Evolutionary conservation across 305 asterid species (phyloP), one percentile per base, ranked within the genome.

Genomic region (Solanum aculeatissimum): DNA sequence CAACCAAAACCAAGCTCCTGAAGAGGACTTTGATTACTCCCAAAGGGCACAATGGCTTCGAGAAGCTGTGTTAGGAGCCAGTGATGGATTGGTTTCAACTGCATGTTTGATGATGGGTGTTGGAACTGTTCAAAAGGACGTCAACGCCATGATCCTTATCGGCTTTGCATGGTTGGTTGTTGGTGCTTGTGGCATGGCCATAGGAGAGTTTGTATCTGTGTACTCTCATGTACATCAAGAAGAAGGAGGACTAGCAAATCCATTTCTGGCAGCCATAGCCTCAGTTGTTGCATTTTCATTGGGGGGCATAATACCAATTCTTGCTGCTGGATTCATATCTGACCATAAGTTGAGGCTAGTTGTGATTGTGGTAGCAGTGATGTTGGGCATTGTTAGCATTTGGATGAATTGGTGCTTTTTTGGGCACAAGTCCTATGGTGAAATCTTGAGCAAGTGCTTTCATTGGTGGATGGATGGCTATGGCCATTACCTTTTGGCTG

Each of bases 401-500:
- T 71, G 97, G 97, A 54, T 82, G 86, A 8, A 58, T 58, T 4
- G 86, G 92, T 84, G 93, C 94, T 38, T 91, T 86, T 84, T 47
- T 91, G 23, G 95, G 92, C 40, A 55, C 84, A 85, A 85, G 90
- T 12, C 63, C 40, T 85, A 89, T 84, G 86, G 69, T 47, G 86
- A 88, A 80, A 83, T 88, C 93, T 21, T 86, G 92, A 83, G 79
- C 32, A 51, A 88, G 94, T 90, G 92, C 89, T 85, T 81, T 92
- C 81, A 80, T 91, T 19, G 95, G 95, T 57, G 97, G 95, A 2
- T 92, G 90, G 91, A 80, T 90, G 93, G 94, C 95, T 18, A 93
- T 91, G 97, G 97, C 79, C 38, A 90, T 90, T 54, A 91, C 93
- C 2, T 91, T 89, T 89, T 92, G 92, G 2, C 86, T 87, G 13